Conservation (phyloP, 148 eudicot genomes). For the Hydrangea macrophylla region DNA sequence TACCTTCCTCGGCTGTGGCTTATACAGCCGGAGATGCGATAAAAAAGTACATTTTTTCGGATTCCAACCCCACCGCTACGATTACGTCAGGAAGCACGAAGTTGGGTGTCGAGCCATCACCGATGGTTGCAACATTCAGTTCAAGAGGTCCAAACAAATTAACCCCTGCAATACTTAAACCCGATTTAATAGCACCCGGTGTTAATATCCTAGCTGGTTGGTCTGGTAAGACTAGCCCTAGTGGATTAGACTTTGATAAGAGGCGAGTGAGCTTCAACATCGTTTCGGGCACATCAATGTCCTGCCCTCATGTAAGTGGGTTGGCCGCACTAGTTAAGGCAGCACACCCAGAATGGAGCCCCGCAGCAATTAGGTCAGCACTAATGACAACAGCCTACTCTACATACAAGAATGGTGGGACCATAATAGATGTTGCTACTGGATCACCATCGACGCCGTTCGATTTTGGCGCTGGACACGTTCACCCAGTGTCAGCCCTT, state of each 20-base stretch:
- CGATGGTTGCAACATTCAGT: slow-evolving; percentile 78
- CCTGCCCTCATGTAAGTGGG: slow-evolving; percentile 87
- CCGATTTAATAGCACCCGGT: slow-evolving; percentile 84
- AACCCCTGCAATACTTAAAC: slow-evolving; percentile 75
- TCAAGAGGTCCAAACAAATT: slow-evolving; percentile 79
- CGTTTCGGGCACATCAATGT: slow-evolving; percentile 92
- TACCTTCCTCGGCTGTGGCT: slow-evolving; percentile 62
- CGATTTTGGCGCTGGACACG: slow-evolving; percentile 82
- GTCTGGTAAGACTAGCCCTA: slow-evolving; percentile 70
- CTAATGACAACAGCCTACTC: slow-evolving; percentile 83
- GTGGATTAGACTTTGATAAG: slow-evolving; percentile 45
- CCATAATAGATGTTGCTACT: slow-evolving; percentile 55
- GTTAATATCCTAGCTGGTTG: slow-evolving; percentile 87
- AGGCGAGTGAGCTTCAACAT: slow-evolving; percentile 75
- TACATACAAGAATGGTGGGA: slow-evolving; percentile 45
- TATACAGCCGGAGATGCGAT: slow-evolving; percentile 47
- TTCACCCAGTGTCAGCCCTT: slow-evolving; percentile 60
- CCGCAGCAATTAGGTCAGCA: slow-evolving; percentile 78
- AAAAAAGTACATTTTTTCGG: slow-evolving; percentile 47
- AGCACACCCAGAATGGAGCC: slow-evolving; percentile 77
- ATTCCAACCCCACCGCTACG: slow-evolving; percentile 43
- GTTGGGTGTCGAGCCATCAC: slow-evolving; percentile 72
- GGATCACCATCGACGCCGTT: slow-evolving; percentile 64
- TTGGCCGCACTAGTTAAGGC: slow-evolving; percentile 74
- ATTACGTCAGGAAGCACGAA: slow-evolving; percentile 54